phyloP scores from a whole-genome alignment of 2,329 filamentous ascomycete genomes.

The Trichoderma afroharzianum region DNA sequence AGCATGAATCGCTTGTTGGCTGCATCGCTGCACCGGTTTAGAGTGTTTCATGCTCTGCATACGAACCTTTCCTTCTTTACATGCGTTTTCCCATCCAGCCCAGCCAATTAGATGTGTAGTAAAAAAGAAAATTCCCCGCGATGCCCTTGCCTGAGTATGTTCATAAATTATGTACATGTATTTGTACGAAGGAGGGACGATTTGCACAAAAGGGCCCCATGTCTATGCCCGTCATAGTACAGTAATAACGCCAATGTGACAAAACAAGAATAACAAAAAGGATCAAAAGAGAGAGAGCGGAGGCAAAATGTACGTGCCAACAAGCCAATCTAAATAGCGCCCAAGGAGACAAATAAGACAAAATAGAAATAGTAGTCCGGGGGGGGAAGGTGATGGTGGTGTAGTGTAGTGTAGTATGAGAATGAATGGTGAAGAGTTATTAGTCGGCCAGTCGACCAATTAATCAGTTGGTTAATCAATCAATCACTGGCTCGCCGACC shows the following conservation, averaged over 20 bases:
- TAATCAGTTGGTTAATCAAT: neutral
- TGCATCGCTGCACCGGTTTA: neutral
- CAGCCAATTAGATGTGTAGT: neutral
- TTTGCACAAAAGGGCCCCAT: neutral
- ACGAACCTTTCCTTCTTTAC: neutral
- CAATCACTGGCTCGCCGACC: neutral
- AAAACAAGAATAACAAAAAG: neutral
- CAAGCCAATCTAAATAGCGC: neutral
- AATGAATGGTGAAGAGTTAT: neutral
- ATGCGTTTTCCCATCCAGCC: conserved; percentile 2
- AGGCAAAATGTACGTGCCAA: neutral
- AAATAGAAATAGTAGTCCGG: neutral
- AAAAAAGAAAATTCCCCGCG: neutral
- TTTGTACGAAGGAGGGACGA: neutral
- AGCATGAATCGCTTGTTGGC: neutral
- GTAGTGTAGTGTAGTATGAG: neutral
- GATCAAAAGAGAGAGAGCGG: neutral
- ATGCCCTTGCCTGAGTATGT: neutral
- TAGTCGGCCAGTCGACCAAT: neutral
- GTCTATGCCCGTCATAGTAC: neutral
- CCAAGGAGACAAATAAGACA: neutral
- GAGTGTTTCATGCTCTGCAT: neutral
- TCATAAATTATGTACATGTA: conserved; percentile 4
- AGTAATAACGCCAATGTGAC: neutral
- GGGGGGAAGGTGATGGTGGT: neutral